Percentiles rank a stretch among this genome's conserved stretches.
phyloP scores from a whole-genome alignment of 2,329 filamentous ascomycete species.

The Trichoderma polysporum region DNA sequence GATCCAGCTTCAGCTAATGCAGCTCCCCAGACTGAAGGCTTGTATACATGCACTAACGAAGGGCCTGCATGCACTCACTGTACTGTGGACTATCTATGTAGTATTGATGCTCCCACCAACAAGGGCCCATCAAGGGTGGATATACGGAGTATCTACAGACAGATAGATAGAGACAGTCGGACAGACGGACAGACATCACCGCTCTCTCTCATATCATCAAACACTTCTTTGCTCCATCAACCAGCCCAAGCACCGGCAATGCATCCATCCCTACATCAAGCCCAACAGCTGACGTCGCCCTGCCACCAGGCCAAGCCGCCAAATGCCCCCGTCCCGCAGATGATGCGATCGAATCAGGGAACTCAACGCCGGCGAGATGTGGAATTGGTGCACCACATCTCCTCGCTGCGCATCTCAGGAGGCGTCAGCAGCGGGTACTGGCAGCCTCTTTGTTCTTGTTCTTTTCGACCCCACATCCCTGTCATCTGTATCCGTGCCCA shows the following conservation, averaged over 20 bases:
- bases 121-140: no score
- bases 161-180: not conserved
- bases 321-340: constrained; percentile 3
- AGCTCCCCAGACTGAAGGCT: not conserved
- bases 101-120: no score
- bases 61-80: no score
- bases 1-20: not conserved
- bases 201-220: not conserved
- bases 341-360: constrained; percentile 16
- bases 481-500: constrained; percentile 1
- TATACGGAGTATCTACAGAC: no score
- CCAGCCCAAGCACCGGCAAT: not conserved
- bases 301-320: constrained; percentile 7
- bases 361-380: not conserved
- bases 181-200: not conserved
- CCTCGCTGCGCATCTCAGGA: constrained; percentile 16
- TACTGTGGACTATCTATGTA: no score
- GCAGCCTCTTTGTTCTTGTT: constrained; percentile 1
- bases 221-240: not conserved
- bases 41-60: no score
- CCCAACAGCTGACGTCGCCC: constrained; percentile 19
- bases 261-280: not conserved
- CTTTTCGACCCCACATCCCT: constrained; percentile 9
- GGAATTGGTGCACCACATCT: not conserved
- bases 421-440: constrained; percentile 17